A percentile compares a stretch with the other conserved stretches of the same genome.
Evolutionary conservation across 352 stramenopile genomes (phyloP).

Genomic region (Pythium plurisporium): DNA sequence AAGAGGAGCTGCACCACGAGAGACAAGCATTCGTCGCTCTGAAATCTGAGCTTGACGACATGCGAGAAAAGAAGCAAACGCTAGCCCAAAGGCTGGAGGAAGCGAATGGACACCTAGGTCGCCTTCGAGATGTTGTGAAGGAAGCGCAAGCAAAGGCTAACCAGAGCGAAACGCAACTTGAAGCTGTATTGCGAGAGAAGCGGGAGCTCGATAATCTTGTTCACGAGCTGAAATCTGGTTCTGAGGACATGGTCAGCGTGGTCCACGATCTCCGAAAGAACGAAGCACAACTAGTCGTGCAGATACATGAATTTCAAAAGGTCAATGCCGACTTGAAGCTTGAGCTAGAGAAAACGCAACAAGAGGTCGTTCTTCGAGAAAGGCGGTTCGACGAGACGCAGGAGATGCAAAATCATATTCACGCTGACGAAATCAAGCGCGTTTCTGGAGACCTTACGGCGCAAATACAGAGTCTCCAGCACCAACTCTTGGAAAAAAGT

Average conservation of each 20-base stretch:
- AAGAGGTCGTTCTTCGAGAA: slow-evolving; percentile 2
- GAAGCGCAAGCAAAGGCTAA: slow-evolving; percentile 26
- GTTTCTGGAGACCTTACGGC: slow-evolving; percentile 6
- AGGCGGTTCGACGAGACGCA: slow-evolving; percentile 1
- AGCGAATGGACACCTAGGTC: slow-evolving; percentile 62
- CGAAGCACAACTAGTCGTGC: neutral
- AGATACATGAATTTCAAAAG: slow-evolving; percentile 1
- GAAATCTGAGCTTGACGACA: slow-evolving; percentile 48
- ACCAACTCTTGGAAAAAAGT: slow-evolving; percentile 5
- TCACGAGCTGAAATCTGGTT: neutral
- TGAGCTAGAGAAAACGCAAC: neutral
- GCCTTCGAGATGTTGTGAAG: slow-evolving; percentile 48
- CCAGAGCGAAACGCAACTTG: slow-evolving; percentile 28
- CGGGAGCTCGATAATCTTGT: neutral
- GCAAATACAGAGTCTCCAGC: slow-evolving; percentile 10
- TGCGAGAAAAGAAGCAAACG: slow-evolving; percentile 37
- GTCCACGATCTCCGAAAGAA: neutral
- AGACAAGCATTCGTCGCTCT: slow-evolving; percentile 48
- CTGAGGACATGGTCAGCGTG: neutral
- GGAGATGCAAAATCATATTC: neutral
- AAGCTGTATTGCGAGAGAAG: slow-evolving; percentile 7
- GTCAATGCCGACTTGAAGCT: neutral
- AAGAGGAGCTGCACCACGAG: slow-evolving; percentile 47
- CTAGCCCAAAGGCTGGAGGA: slow-evolving; percentile 59
- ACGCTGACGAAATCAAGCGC: slow-evolving; percentile 7